A percentile compares a stretch with the other conserved stretches of the same genome.
Evolutionary conservation across 2,329 filamentous ascomycete genomes (phyloP).

Genomic region (Pseudogymnoascus sp.): DNA sequence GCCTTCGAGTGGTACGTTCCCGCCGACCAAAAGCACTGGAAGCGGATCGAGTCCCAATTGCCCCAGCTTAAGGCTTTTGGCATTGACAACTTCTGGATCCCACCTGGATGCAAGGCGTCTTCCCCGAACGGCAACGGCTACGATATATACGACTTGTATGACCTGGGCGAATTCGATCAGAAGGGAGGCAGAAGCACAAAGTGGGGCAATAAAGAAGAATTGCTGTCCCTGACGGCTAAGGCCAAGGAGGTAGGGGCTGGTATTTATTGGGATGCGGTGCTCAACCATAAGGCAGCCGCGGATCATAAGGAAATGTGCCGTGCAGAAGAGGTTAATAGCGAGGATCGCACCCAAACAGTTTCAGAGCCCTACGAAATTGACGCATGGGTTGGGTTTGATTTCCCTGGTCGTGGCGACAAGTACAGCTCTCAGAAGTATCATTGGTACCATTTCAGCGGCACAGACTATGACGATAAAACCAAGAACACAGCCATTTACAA

Average conservation of each 20-base stretch:
- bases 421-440: conserved; percentile 58
- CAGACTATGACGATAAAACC: conserved; percentile 53
- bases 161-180: conserved; percentile 66
- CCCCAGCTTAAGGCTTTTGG: conserved; percentile 51
- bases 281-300: conserved; percentile 66
- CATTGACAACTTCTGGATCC: conserved; percentile 59
- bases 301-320: conserved; percentile 56
- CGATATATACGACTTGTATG: conserved; percentile 63
- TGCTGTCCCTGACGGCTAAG: conserved; percentile 43
- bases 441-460: conserved; percentile 61
- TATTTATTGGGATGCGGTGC: conserved; percentile 61
- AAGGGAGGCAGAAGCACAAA: conserved; percentile 57
- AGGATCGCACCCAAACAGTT: conserved; percentile 50
- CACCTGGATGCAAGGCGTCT: conserved; percentile 63
- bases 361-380: conserved; percentile 54
- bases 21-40: conserved; percentile 53
- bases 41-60: conserved; percentile 45
- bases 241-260: conserved; percentile 48
- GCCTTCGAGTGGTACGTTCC: conserved; percentile 68
- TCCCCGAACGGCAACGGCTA: conserved; percentile 57
- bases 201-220: conserved; percentile 59
- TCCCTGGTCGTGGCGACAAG: conserved; percentile 50
- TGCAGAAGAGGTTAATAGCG: conserved; percentile 56
- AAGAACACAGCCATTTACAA: conserved; percentile 57
- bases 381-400: conserved; percentile 62